Percentiles rank a stretch among this genome's conserved stretches.
Evolutionary conservation across 2,329 filamentous ascomycete species (phyloP).

Genomic region (Penicillium sp.): DNA sequence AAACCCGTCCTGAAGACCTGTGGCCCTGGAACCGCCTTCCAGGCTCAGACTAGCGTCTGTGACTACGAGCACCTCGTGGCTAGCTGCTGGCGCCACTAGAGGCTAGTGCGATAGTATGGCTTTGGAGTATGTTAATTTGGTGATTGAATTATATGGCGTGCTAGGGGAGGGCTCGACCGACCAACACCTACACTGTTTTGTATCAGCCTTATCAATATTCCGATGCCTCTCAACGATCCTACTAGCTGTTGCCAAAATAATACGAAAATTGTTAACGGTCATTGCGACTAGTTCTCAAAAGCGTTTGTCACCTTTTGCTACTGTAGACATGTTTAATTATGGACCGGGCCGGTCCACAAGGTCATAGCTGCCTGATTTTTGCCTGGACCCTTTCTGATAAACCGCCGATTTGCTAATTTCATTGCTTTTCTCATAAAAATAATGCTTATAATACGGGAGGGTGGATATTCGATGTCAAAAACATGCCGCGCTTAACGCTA

Average conservation of each 20-base stretch:
- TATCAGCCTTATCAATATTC: not conserved
- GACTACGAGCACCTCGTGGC: not conserved
- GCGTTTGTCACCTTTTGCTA: not conserved
- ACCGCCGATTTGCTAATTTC: no score
- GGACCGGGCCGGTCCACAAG: not conserved
- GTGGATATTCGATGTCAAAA: no score
- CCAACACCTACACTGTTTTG: not conserved
- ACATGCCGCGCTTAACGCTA: no score
- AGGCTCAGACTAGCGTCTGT: not conserved
- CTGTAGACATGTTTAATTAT: no score
- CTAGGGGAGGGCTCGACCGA: not conserved
- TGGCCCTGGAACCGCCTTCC: not conserved
- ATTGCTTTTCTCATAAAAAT: no score
- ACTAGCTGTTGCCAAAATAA: not conserved
- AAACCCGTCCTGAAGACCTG: not conserved
- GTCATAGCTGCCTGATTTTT: not conserved
- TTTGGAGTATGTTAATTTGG: not conserved
- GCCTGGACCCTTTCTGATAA: not conserved
- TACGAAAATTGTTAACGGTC: not conserved
- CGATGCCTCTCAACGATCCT: not conserved
- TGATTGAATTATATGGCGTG: not conserved
- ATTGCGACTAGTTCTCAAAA: not conserved
- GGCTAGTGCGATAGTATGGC: not conserved
- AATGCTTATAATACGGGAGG: no score
- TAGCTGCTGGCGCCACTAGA: not conserved